Evolutionary conservation across 306 rosid genomes (phyloP).

Genomic region (Carpinus fangiana): DNA sequence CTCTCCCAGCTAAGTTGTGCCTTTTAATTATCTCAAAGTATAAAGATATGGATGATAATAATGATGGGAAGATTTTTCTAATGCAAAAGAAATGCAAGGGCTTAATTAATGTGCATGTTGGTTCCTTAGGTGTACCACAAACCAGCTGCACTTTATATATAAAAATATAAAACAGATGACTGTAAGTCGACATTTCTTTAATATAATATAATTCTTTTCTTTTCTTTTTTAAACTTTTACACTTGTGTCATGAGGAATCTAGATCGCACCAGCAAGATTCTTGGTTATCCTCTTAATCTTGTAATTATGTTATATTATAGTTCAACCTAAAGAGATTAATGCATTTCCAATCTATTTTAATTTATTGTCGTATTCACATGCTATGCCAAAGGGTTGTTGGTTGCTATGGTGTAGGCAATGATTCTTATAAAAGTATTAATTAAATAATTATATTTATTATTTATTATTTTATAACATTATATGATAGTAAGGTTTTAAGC

Average conservation of each 20-base stretch:
- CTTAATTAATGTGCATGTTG: neutral
- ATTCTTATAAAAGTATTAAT: too few relatives aligned
- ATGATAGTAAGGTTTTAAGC: too few relatives aligned
- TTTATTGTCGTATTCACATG: neutral
- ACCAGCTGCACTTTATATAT: neutral
- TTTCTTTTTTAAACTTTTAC: too few relatives aligned
- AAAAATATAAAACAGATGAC: neutral
- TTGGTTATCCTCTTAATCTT: neutral
- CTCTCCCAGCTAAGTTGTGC: neutral
- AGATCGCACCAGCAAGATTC: neutral
- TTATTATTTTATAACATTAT: too few relatives aligned
- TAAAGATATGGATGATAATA: neutral
- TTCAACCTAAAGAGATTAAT: neutral
- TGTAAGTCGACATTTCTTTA: neutral
- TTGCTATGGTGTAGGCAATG: too few relatives aligned
- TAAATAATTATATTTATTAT: too few relatives aligned
- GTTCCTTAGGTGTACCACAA: slow-evolving; percentile 7
- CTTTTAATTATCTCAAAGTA: neutral
- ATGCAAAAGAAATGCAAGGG: neutral
- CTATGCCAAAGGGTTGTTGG: neutral
- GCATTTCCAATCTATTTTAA: neutral
- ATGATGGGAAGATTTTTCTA: neutral
- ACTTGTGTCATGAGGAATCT: neutral
- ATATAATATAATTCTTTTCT: too few relatives aligned
- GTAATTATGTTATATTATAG: neutral